phyloP scores from a whole-genome alignment of 768 basidiomycete genomes.

The Piloderma croceum region DNA sequence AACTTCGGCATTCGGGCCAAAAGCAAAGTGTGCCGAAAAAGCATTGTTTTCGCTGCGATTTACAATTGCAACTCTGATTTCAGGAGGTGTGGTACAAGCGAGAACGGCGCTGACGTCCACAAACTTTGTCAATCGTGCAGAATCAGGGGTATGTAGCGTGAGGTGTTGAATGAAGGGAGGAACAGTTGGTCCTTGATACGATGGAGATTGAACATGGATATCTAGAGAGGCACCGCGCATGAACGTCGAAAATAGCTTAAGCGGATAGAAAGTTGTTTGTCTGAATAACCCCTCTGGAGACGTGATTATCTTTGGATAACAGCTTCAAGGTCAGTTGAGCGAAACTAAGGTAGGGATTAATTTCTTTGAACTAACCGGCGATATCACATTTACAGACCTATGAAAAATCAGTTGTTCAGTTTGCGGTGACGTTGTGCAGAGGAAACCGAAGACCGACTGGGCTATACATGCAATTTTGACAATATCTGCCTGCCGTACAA shows the following conservation, averaged over 20 bases:
- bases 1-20: constrained; percentile 24
- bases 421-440: background rate
- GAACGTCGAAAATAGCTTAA: constrained; percentile 48
- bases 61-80: constrained; percentile 48
- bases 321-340: background rate
- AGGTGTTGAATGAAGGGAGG: constrained; percentile 47
- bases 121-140: constrained; percentile 35
- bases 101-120: constrained; percentile 47
- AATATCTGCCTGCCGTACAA: constrained; percentile 52
- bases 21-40: constrained; percentile 33
- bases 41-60: constrained; percentile 41
- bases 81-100: no score
- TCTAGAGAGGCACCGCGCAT: constrained; percentile 47
- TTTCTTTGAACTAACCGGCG: constrained; percentile 27
- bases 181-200: constrained; percentile 42
- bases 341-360: background rate
- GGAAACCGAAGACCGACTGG: constrained; percentile 35
- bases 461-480: constrained; percentile 60
- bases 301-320: constrained; percentile 34
- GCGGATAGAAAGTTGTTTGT: constrained; percentile 47
- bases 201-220: constrained; percentile 31
- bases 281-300: constrained; percentile 36
- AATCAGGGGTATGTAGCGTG: constrained; percentile 27
- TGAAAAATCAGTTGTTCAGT: background rate
- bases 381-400: constrained; percentile 44